phyloP scores from a whole-genome alignment of 2,329 filamentous ascomycete genomes.

The Cladophialophora exuberans region DNA sequence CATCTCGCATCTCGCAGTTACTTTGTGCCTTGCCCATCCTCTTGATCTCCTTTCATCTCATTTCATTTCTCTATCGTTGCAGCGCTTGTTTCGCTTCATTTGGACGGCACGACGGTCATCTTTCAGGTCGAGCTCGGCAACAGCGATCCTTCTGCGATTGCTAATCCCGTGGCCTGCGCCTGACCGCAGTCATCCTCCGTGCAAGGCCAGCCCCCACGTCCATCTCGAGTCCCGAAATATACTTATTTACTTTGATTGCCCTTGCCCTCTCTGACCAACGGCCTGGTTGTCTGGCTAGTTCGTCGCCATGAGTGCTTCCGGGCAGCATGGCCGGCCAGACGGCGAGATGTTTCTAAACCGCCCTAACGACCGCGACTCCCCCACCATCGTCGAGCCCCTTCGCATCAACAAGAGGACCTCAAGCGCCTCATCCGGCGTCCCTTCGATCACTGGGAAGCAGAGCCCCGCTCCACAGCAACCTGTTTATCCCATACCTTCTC shows the following conservation, averaged over 20 bases:
- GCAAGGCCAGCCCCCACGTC: constrained; percentile 1
- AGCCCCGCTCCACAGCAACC: constrained; percentile 51
- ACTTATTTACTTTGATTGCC: background rate
- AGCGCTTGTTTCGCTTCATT: constrained; percentile 19
- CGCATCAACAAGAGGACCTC: constrained; percentile 80
- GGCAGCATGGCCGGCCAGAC: constrained; percentile 68
- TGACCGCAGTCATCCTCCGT: constrained; percentile 10
- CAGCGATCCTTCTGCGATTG: constrained; percentile 1
- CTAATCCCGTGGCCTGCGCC: constrained; percentile 14
- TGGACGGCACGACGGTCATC: constrained; percentile 11
- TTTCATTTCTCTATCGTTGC: constrained; percentile 3
- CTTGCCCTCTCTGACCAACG: background rate
- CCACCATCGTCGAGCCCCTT: constrained; percentile 75
- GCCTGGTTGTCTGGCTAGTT: background rate
- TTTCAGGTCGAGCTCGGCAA: constrained; percentile 10
- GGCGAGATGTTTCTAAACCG: constrained; percentile 79
- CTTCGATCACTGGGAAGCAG: constrained; percentile 40
- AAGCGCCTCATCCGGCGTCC: constrained; percentile 54
- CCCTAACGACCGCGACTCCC: constrained; percentile 63
- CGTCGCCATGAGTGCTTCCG: constrained; percentile 48
- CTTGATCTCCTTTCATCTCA: background rate
- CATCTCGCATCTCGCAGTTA: background rate
- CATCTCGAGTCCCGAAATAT: constrained; percentile 1
- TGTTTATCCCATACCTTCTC: constrained; percentile 68
- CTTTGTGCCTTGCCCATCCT: background rate